Evolutionary conservation across 1,139 yeast species (phyloP).

Genomic region (Zygosaccharomyces sapae): DNA sequence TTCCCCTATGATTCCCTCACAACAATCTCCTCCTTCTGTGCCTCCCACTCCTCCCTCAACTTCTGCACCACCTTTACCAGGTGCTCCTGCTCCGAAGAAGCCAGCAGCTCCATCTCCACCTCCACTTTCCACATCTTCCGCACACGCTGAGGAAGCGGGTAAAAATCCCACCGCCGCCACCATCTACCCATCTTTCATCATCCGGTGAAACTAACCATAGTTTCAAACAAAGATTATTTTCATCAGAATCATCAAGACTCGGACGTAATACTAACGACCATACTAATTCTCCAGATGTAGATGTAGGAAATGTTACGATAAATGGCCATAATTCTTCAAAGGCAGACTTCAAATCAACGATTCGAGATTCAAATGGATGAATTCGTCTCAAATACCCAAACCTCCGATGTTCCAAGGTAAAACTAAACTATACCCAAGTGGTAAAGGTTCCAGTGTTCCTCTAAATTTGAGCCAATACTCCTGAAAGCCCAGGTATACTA

Average conservation of each 20-base stretch:
- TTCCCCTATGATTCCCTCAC: conserved; percentile 22
- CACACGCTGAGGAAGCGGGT: conserved; percentile 17
- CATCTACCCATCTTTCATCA: conserved; percentile 20
- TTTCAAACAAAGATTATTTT: conserved; percentile 34
- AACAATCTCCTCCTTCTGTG: conserved; percentile 23
- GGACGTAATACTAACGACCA: conserved; percentile 18
- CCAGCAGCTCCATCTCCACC: conserved; percentile 20
- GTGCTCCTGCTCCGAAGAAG: conserved; percentile 19
- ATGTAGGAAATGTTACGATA: conserved; percentile 37
- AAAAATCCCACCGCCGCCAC: conserved; percentile 26
- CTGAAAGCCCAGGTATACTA: conserved; percentile 7
- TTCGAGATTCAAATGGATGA: conserved; percentile 65
- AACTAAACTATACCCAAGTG: conserved; percentile 85
- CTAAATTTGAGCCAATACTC: conserved; percentile 52
- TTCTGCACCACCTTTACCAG: conserved; percentile 23
- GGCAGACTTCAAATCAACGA: conserved; percentile 59
- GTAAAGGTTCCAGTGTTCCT: conserved; percentile 93
- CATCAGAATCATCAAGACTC: conserved; percentile 25
- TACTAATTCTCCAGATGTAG: conserved; percentile 35
- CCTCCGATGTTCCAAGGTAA: conserved; percentile 73
- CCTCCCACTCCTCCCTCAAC: conserved; percentile 23
- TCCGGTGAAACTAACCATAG: conserved; percentile 25
- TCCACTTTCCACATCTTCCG: conserved; percentile 23
- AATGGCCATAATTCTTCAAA: conserved; percentile 25
- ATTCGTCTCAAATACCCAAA: conserved; percentile 68